Base-by-base conservation (phyloP, 2,329 filamentous ascomycete genomes). In the Neopestalotiopsis rosae region DNA sequence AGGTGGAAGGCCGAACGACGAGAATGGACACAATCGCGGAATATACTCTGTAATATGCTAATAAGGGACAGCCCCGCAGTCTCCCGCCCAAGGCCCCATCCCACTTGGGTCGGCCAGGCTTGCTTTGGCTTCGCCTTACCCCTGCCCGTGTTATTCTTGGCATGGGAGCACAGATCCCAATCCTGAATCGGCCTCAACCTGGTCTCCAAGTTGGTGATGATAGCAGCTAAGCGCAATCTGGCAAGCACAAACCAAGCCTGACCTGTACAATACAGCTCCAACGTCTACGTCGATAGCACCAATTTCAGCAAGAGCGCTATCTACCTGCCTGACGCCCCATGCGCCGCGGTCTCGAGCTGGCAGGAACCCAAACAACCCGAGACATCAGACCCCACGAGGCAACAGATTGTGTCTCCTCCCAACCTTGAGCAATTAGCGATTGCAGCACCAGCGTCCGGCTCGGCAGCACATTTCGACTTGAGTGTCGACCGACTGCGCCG, bases 111-210 rank as follows among this genome's bases (percentile, higher is more conserved):
- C 34, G 59, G 58, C 58, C 32, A 34, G 58, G 13, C 40, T 45
- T 45, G 5, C 52, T 13, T 59, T 61, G 34, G 59, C 28, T 30
- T 14, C n/a, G 14, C 59, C n/a, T 24, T 12, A n/a, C 61, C 61
- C 61, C 34, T 64, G 61, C 42, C 38, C 14, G 61, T 64, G 61
- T 32, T n/a, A 49, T 64, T 49, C 61, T 64, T 64, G 61, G 61
- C 61, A 49, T 24, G 20, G 24, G 61, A 45, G 61, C 61, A 64
- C 61, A 52, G 61, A 64, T 64, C 61, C 59, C 38, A 32, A 49
- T 52, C 61, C 42, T 64, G 61, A 52, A 64, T 30, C 20, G 61
- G 42, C 30, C 28, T 30, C 45, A 52, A 52, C 20, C 38, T 49
- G 59, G 34, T 24, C 30, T 62, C 20, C 34, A n/a, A 30, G 32